Conservation (phyloP, 2,329 filamentous ascomycete genomes). For the Colletotrichum sp. region DNA sequence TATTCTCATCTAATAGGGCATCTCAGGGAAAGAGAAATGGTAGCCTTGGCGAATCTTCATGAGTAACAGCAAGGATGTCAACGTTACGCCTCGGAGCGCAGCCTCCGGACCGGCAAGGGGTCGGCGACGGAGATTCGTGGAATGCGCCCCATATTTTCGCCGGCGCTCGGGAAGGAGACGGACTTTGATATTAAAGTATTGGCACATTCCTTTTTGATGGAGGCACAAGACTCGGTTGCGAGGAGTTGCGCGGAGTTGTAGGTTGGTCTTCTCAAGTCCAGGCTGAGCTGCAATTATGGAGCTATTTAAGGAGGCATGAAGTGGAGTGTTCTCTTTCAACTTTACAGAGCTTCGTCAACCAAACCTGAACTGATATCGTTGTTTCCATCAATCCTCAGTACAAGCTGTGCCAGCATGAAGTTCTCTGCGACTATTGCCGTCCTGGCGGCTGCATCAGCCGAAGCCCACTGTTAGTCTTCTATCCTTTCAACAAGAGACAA, state of each 20-base stretch:
- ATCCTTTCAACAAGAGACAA: background rate
- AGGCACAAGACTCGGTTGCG: background rate
- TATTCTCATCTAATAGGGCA: background rate
- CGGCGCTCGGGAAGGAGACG: background rate
- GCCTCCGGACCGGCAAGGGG: background rate
- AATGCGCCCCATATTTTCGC: background rate
- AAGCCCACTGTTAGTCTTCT: conserved; percentile 6
- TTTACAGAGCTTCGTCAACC: background rate
- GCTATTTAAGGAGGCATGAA: background rate
- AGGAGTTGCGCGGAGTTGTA: background rate
- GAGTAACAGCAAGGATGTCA: background rate
- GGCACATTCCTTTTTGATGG: background rate
- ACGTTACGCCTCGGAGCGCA: background rate
- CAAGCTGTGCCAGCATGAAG: background rate
- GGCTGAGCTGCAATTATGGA: background rate
- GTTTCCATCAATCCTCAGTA: background rate
- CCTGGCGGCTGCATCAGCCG: background rate
- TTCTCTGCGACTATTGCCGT: background rate
- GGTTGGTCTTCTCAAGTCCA: background rate
- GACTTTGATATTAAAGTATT: background rate
- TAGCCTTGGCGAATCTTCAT: background rate
- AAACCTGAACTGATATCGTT: accelerated
- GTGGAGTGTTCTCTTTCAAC: background rate
- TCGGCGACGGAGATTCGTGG: background rate
- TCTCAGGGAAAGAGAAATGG: background rate